phyloP scores from a whole-genome alignment of 176 grass and related monocot genomes.

The Eleusine indica region DNA sequence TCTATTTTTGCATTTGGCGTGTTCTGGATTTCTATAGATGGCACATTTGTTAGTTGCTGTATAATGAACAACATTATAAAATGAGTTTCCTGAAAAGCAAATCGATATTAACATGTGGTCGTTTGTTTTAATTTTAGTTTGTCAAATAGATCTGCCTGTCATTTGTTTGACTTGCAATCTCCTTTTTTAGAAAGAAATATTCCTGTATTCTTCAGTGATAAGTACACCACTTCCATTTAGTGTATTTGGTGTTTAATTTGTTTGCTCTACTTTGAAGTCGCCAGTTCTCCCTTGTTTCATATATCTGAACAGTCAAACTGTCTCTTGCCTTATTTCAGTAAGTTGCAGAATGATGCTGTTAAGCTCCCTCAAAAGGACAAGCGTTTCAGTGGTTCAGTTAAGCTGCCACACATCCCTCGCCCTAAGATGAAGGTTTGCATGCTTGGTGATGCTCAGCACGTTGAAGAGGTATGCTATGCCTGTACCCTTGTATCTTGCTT shows the following conservation, averaged over 20 bases:
- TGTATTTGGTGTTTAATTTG: not conserved
- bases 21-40: too few relatives aligned
- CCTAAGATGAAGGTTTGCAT: constrained; percentile 88
- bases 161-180: too few relatives aligned
- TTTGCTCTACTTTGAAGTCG: not conserved
- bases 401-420: constrained; percentile 68
- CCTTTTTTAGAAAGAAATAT: too few relatives aligned
- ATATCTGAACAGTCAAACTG: not conserved
- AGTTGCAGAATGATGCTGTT: constrained; percentile 67
- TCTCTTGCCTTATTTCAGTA: constrained; percentile 41
- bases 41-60: not conserved
- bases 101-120: too few relatives aligned
- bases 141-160: not conserved
- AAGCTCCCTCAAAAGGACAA: constrained; percentile 80
- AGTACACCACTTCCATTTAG: too few relatives aligned
- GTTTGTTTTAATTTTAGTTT: too few relatives aligned
- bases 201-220: too few relatives aligned
- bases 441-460: constrained; percentile 81
- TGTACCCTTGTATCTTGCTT: not conserved
- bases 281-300: not conserved
- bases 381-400: constrained; percentile 71
- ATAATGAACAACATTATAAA: not conserved
- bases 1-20: too few relatives aligned
- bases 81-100: too few relatives aligned
- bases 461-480: constrained; percentile 56